Base-by-base conservation (phyloP, 352 stramenopile species). In the Peronospora farinosa region DNA sequence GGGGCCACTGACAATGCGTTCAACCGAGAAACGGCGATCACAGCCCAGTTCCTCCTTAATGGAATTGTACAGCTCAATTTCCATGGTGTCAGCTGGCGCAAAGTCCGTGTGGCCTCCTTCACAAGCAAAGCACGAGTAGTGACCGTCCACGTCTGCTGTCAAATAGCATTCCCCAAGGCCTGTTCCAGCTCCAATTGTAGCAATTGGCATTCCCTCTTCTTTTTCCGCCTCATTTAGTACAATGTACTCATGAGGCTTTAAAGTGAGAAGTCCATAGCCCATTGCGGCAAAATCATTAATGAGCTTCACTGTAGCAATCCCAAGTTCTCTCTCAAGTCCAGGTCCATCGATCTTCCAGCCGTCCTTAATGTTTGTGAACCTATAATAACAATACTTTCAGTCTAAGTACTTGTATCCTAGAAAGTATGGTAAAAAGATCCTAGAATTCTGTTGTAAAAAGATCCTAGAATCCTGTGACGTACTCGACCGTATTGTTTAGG, bases 281-380 rank as follows among this genome's bases (percentile, higher is more conserved):
- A 97, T 96, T 23, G 92, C 96, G 0, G 96, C 92, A 72, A 98
- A 98, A 69, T 98, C 96, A 63, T 98, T 98, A 43, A 98, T 95
- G 28, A 98, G 82, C 38, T 85, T 85, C 45, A 97, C 92, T 5
- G 67, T 75, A 31, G 74, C 65, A 57, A 97, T 96, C 40, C 72
- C 84, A 40, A 90, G 65, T 69, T 88, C 77, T n/a, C 63, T 67
- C 56, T 90, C 67, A 17, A 96, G 60, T n/a, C 67, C 56, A 12
- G 73, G 67, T 17, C 88, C 88, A 54, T 95, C 84, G 57, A 96
- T 94, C 47, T 78, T 78, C 88, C 88, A 96, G 60, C 83, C 81
- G 31, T 85, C 80, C 56, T 85, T 76, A 58, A 98, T 97, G 56
- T 97, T 98, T 38, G 96, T 97, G 60, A 96, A 96, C 17, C 85